Conservation (phyloP, 2,329 filamentous ascomycete species). For the Aureobasidium lini region DNA sequence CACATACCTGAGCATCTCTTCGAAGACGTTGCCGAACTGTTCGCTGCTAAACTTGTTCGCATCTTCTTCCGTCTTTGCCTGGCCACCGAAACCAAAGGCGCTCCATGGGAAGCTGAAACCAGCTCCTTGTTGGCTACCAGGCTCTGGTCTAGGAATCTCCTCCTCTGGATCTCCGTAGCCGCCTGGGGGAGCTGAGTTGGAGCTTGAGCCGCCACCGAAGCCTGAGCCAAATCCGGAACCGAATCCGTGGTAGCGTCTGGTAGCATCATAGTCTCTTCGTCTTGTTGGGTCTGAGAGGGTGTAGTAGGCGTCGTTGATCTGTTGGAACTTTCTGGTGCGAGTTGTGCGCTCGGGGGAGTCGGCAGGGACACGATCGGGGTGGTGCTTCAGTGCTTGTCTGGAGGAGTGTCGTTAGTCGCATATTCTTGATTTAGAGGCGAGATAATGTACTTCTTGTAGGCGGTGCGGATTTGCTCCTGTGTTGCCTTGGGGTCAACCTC, state of each 20-base stretch:
- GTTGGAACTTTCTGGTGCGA: conserved; percentile 83
- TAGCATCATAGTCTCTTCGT: conserved; percentile 75
- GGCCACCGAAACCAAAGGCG: conserved; percentile 53
- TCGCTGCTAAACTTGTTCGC: conserved; percentile 52
- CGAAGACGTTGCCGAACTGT: conserved; percentile 70
- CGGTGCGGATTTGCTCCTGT: conserved; percentile 78
- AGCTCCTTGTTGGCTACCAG: conserved; percentile 17
- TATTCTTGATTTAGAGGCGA: conserved; percentile 30
- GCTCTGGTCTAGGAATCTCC: conserved; percentile 36
- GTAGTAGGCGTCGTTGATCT: conserved; percentile 89
- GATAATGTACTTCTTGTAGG: conserved; percentile 67
- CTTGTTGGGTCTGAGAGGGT: conserved; percentile 73
- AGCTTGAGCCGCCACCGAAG: conserved; percentile 26
- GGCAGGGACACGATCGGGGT: conserved; percentile 80
- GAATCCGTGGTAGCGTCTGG: conserved; percentile 53
- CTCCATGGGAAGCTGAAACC: conserved; percentile 57
- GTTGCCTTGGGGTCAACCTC: conserved; percentile 55
- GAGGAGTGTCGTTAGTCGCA: conserved; percentile 54
- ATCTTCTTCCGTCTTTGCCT: conserved; percentile 38
- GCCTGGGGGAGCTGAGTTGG: conserved; percentile 28
- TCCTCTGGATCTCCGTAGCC: conserved; percentile 40
- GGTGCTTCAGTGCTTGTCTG: conserved; percentile 81
- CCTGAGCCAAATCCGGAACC: conserved; percentile 23
- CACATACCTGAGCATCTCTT: conserved; percentile 40
- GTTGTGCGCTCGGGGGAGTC: conserved; percentile 74